Evolutionary conservation across 2,329 filamentous ascomycete species (phyloP), one percentile per base, ranked within the genome.

Genomic region (Aspergillus fructus): DNA sequence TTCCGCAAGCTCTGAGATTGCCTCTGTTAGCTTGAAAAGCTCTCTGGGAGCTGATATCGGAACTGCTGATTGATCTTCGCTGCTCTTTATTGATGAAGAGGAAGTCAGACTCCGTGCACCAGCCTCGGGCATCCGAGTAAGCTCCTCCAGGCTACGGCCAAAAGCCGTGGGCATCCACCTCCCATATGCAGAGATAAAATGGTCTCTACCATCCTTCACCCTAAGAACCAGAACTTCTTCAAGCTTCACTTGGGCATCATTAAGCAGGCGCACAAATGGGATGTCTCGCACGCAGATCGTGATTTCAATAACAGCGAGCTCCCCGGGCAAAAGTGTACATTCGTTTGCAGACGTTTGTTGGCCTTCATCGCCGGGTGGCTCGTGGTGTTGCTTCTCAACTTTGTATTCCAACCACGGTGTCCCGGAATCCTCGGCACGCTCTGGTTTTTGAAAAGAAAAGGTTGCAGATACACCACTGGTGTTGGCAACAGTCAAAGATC

Each of bases 161-260:
- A 97, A 90, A 65, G 87, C 90, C 0, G 91, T 91, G 8, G 89
- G 89, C 3, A 88, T 78, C 93, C 94, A 99, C 1, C 76, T 79
- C 0, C 85, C 94, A 23, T 84, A 86, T 0, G 96, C 80, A 0
- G 92, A 89, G 40, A 99, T 85, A 70, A 99, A 99, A 69, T 97
- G 90, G 66, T 99, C 94, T 48, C 92, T 84, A 0, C 96, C 96
- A 52, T 89, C 85, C 11, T 86, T 82, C 5, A 99, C 90, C 1
- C 92, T 87, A 8, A 99, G 81, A 2, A 99, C 88, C 7, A 99
- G 79, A 3, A 99, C 87, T 62, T 97, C 92, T 61, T 97, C 93
- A 0, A 99, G 78, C 7, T 78, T 78, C 4, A 79, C 71, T 2
- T 81, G 79, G 15, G 84, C 85, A 53, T 88, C 81, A 64, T 97